Evolutionary conservation across 1,284 basidiomycete genomes (phyloP), one percentile per base, ranked within the genome.

Genomic region (Cryptococcus sp.): DNA sequence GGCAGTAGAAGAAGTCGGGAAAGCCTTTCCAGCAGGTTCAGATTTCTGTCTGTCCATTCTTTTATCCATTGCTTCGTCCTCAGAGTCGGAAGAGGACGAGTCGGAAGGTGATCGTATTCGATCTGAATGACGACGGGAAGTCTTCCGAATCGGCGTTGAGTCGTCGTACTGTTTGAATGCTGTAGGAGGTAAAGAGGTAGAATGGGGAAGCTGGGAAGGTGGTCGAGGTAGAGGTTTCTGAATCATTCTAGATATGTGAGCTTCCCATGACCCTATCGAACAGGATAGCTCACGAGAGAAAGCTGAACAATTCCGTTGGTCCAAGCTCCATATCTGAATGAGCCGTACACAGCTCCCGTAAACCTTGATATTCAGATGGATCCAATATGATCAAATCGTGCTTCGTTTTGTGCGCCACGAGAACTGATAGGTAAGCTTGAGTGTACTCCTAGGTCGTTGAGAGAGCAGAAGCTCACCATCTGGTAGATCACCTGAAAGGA

Each of bases 41-140:
- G 65, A 66, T 7, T 43, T 35, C 23, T 64, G 66, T 23, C 67
- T 56, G 2, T 56, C 48, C 8, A 50, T n/a, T 50, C 46, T 41
- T 32, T 44, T 44, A 34, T 43, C 44, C 13, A 51, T 52, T 38
- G 60, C 60, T 23, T 68, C 68, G 5, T 64, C 62, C 1, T 63
- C 61, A 7, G 66, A 70, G 4, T 62, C 62, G 13, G 65, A 63
- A 30, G 58, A 57, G 4, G 70, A 71, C 4, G 66, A 65, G 50
- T 74, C 73, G 0, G 70, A 72, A 4, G 70, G 67, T 4, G 72
- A 72, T 6, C 66, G 64, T 44, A 76, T 65, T 5, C 74, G 64
- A 47, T 72, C 68, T 5, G 71, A 73, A 15, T 61, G 55, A 5
- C 67, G 62, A 2, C 71, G 66, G 5, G 50, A 48, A 32, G 13